Base-by-base conservation (phyloP, 495 filamentous ascomycete species). In the Paragyromitra xinjiangensis region DNA sequence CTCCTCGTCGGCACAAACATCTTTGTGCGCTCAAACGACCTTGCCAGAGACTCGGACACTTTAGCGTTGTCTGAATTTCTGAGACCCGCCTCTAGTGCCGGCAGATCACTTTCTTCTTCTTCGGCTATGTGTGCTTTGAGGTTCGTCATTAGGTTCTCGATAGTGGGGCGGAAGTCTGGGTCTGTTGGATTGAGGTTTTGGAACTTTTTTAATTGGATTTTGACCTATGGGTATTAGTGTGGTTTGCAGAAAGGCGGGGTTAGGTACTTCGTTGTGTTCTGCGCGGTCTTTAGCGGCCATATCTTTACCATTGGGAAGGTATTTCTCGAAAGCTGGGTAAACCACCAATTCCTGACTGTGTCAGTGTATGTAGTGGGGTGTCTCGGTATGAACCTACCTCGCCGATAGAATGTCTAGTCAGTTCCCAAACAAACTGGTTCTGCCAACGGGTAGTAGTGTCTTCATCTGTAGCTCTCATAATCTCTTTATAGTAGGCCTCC, bases 361-460 rank as follows among this genome's bases (percentile, higher is more conserved):
- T 22, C n/a, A 34, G 55, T 29, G 0, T 29, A 24, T 19, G 12
- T 16, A 0, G 9, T 19, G 14, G 4, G 5, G 58, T 2, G 29
- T 3, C 29, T 29, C 29, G 4, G 29, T 34, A 3, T 3, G 29
- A 34, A 45, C 26, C 34, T 1, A 61, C 67, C 58, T 81, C 70
- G n/a, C 75, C 65, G 24, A 79, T 71, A 8, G 70, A 61, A 56
- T 78, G 78, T 12, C 78, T 58, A 11, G 92, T 89, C 3, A 93
- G 84, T 78, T 90, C 89, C 92, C 91, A 93, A 40, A 89, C 88
- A 70, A 93, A 91, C 62, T 88, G 87, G 69, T 93, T 93, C 81
- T 89, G 87, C 83, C 84, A 92, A 16, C 86, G 83, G 1, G 79
- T 83, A 77, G 86, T 86, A 6, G 86, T 84, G 64, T 90, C 86